Evolutionary conservation across 257 asterid species (phyloP).

Genomic region (Sherardia arvensis): DNA sequence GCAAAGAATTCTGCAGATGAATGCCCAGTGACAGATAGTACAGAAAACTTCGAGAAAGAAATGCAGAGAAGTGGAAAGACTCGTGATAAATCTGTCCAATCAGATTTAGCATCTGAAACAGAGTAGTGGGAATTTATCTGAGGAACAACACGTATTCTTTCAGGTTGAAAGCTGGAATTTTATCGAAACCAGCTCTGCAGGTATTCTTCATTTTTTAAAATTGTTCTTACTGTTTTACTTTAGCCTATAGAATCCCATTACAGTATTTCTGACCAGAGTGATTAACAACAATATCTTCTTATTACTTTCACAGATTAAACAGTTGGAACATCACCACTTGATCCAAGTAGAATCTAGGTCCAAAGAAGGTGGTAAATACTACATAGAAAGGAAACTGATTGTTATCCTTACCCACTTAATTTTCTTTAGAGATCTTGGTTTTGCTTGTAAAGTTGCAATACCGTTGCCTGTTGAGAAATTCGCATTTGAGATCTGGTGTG

Average conservation of each 20-base stretch:
- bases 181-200: slow-evolving; percentile 10
- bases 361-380: neutral
- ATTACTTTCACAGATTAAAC: neutral
- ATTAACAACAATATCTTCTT: neutral
- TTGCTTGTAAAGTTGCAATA: neutral
- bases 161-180: neutral
- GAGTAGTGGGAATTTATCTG: slow-evolving; percentile 1
- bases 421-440: neutral
- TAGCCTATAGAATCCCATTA: too few relatives aligned
- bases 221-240: neutral
- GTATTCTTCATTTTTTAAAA: slow-evolving; percentile 1
- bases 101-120: slow-evolving; percentile 4
- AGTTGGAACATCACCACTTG: neutral
- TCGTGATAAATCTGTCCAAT: neutral
- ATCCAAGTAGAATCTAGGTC: neutral
- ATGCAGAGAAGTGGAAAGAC: slow-evolving; percentile 4
- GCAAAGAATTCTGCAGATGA: slow-evolving; percentile 56
- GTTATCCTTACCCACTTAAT: neutral
- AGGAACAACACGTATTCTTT: neutral
- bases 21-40: slow-evolving; percentile 38
- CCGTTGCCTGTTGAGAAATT: slow-evolving; percentile 1
- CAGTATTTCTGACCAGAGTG: too few relatives aligned
- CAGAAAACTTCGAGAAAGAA: slow-evolving; percentile 13
- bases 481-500: neutral
- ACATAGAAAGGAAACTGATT: neutral